Evolutionary conservation across 106 monocot species (phyloP).

Genomic region (Platanthera guangdongensis): DNA sequence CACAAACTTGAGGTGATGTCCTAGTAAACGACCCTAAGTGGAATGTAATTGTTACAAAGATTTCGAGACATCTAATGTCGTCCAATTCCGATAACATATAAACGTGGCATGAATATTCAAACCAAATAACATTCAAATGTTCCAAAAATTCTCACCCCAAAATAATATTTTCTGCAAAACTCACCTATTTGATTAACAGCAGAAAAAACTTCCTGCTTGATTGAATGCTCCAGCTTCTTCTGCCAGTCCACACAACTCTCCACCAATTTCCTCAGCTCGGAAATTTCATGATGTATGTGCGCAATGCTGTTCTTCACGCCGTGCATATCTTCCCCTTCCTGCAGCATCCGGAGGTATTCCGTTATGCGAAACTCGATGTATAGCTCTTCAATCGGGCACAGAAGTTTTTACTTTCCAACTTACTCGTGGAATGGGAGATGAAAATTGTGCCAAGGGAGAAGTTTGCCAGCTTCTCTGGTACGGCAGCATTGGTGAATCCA

Average conservation of each 20-base stretch:
- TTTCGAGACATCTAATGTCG: too few species aligned
- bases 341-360: neutral
- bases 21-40: too few species aligned
- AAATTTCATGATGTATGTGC: slow-evolving; percentile 49
- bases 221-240: slow-evolving; percentile 34
- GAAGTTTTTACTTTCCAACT: neutral
- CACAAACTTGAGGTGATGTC: too few species aligned
- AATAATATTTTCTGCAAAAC: neutral
- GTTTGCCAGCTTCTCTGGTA: slow-evolving; percentile 22
- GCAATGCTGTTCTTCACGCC: slow-evolving; percentile 41
- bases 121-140: too few species aligned
- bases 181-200: slow-evolving; percentile 39
- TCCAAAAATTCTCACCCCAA: neutral
- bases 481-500: slow-evolving; percentile 13
- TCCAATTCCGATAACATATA: neutral
- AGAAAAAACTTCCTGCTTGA: slow-evolving; percentile 44
- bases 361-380: neutral
- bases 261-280: slow-evolving; percentile 40
- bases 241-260: slow-evolving; percentile 65
- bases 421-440: slow-evolving; percentile 26
- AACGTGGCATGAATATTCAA: neutral
- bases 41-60: too few species aligned
- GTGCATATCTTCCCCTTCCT: slow-evolving; percentile 41
- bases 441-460: slow-evolving; percentile 19
- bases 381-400: neutral